These are phyloP conservation scores for Aureobasidium sp. DNA, from an alignment of 2,329 filamentous ascomycete species.

Conservation along the genomic window DNA sequence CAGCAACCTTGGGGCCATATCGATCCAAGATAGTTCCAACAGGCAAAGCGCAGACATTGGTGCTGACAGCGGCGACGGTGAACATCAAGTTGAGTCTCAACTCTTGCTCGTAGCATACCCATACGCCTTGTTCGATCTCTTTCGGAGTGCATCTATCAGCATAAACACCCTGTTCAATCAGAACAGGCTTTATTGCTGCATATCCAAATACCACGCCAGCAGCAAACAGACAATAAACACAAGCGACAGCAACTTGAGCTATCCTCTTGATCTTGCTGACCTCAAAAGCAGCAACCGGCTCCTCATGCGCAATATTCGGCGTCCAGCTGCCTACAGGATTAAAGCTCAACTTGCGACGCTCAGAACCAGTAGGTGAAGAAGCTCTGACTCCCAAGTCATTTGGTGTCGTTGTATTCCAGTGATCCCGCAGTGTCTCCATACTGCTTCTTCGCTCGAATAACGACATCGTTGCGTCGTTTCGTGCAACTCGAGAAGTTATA, in stretches of 20 bases:
- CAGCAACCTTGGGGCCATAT: constrained; percentile 69
- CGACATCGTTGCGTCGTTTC: neutral
- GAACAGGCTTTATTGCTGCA: constrained; percentile 72
- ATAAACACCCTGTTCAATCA: constrained; percentile 67
- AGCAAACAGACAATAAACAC: constrained; percentile 66
- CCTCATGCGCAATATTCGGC: constrained; percentile 26
- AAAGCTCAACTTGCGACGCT: constrained; percentile 40
- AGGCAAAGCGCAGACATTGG: constrained; percentile 78
- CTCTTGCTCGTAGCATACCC: constrained; percentile 51
- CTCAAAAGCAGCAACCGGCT: constrained; percentile 43
- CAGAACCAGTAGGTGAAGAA: constrained; percentile 26
- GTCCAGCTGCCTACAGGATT: constrained; percentile 40
- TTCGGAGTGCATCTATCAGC: constrained; percentile 51
- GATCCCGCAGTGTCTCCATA: constrained; percentile 9
- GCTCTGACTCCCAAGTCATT: neutral
- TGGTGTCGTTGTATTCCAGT: neutral
- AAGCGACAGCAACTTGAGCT: constrained; percentile 59
- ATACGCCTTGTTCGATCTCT: constrained; percentile 40
- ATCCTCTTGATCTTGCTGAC: constrained; percentile 45
- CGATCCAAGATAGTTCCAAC: constrained; percentile 78
- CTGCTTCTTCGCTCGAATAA: constrained; percentile 8
- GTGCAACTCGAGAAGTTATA: neutral
- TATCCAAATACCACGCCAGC: constrained; percentile 79
- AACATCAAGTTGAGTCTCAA: constrained; percentile 79
- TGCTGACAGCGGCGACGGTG: constrained; percentile 77